Evolutionary conservation across 768 basidiomycete genomes (phyloP), one percentile per base, ranked within the genome.

Genomic region (Naganishia friedmannii): DNA sequence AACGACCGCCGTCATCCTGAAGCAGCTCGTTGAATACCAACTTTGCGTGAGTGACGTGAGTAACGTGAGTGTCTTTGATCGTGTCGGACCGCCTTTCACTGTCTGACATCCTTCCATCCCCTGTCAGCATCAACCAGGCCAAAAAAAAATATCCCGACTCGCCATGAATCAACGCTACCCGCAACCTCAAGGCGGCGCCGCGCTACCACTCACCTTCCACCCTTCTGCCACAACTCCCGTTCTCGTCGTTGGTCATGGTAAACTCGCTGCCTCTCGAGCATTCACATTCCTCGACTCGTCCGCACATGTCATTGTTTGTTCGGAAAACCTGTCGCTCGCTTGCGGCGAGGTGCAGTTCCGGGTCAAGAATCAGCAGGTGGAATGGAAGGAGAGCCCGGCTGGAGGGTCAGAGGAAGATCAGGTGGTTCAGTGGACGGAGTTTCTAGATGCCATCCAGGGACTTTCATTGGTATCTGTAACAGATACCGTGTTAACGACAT

Each of bases 211-310:
- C 26, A 88, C 92, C 0, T 92, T 93, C 81, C 85, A 84, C 60
- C 83, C 89, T 31, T 82, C 83, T 51, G 78, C 81, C 68, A 85
- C 48, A 72, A 69, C 56, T 4, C 51, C 70, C 51, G 84, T 87
- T 39, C 82, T 97, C 46, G 85, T 98, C 53, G 74, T 97, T 51
- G 93, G 95, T 2, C 86, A 88, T 0, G 87, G 88, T n/a, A 75
- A 85, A 1, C 85, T 97, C 2, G 93, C 93, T 0, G 92, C 93
- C 0, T 85, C 87, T n/a, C 87, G 95, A 56, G 88, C 90, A 1
- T 91, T 90, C 74, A 84, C 89, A 21, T 87, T 90, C 1, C 85
- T 95, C 42, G 91, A 94, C 77, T 89, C 92, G 4, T 88, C 88
- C 71, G 87, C 89, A 0, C 74, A 79, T 10, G 92, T 94, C 37